A percentile compares a stretch with the other conserved stretches of the same genome.
phyloP scores from a whole-genome alignment of 805 yeast genomes.

The Kodamaea leandrae region DNA sequence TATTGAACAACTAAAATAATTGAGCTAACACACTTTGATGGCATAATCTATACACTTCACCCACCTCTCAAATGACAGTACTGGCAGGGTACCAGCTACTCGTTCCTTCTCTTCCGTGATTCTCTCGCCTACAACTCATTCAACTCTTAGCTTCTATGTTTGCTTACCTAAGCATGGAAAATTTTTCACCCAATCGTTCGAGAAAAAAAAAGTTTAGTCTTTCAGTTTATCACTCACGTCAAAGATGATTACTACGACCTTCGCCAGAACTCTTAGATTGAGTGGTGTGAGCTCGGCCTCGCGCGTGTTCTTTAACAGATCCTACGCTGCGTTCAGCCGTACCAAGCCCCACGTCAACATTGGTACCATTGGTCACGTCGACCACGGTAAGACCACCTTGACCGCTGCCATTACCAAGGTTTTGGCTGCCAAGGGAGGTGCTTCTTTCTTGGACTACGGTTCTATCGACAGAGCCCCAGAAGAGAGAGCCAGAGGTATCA shows the following conservation, averaged over 20 bases:
- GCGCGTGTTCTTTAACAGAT: conserved; percentile 33
- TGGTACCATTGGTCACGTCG: conserved; percentile 99
- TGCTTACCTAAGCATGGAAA: no score
- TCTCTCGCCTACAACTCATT: no score
- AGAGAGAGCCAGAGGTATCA: conserved; percentile 99
- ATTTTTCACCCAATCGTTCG: no score
- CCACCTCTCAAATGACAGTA: no score
- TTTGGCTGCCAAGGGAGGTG: conserved; percentile 84
- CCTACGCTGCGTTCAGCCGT: conserved; percentile 81
- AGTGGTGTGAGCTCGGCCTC: conserved; percentile 23
- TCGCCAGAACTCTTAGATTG: conserved; percentile 28
- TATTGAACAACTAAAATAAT: background rate
- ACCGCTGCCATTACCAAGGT: conserved; percentile 99
- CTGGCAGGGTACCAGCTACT: no score
- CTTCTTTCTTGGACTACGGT: conserved; percentile 87
- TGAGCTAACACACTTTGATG: background rate
- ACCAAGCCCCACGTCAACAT: conserved; percentile 94
- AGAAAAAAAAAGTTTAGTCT: no score
- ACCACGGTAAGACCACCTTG: conserved; percentile 97
- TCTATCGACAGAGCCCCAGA: conserved; percentile 97
- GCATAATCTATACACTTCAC: background rate
- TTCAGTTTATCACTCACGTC: no score
- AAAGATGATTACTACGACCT: background rate
- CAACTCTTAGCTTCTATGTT: no score
- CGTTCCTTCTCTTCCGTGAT: no score